Percentiles rank a stretch among this genome's conserved stretches.
phyloP scores from a whole-genome alignment of 1,139 yeast species.

The Pichia norvegensis region DNA sequence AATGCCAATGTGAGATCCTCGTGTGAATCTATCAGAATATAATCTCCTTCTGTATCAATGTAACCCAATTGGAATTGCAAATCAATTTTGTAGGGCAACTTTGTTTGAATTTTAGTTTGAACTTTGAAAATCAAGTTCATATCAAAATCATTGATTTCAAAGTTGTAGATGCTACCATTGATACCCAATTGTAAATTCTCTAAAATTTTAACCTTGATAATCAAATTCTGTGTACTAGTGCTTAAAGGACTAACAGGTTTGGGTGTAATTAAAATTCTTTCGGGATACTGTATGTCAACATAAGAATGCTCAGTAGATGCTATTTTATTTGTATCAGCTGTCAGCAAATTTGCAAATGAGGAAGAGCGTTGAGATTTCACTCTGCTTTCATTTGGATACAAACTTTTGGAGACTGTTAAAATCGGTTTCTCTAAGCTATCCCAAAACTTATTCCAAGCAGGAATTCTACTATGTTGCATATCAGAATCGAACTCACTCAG shows the following conservation, averaged over 20 bases:
- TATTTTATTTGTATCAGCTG: background rate
- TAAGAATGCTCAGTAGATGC: background rate
- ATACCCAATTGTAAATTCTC: conserved; percentile 16
- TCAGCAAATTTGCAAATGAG: conserved; percentile 3
- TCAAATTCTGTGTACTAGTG: background rate
- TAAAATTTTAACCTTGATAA: conserved; percentile 19
- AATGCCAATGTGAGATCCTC: conserved; percentile 30
- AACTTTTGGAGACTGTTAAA: conserved; percentile 1
- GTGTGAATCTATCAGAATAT: conserved; percentile 26
- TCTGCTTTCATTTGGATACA: background rate
- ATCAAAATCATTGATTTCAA: conserved; percentile 10
- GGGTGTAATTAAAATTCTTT: too few species aligned
- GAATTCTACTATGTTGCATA: conserved; percentile 20
- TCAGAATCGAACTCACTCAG: background rate
- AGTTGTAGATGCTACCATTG: conserved; percentile 22
- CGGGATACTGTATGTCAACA: conserved; percentile 4
- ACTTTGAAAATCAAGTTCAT: background rate
- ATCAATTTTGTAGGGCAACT: conserved; percentile 2
- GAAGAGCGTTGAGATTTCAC: conserved; percentile 3
- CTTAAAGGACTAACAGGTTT: background rate
- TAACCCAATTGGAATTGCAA: conserved; percentile 27
- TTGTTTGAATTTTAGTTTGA: background rate
- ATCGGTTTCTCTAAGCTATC: conserved; percentile 30
- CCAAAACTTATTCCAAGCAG: conserved; percentile 36
- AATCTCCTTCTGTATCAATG: conserved; percentile 30